Conservation (phyloP, 108 stramenopile genomes). For the Conticribra weissflogii region DNA sequence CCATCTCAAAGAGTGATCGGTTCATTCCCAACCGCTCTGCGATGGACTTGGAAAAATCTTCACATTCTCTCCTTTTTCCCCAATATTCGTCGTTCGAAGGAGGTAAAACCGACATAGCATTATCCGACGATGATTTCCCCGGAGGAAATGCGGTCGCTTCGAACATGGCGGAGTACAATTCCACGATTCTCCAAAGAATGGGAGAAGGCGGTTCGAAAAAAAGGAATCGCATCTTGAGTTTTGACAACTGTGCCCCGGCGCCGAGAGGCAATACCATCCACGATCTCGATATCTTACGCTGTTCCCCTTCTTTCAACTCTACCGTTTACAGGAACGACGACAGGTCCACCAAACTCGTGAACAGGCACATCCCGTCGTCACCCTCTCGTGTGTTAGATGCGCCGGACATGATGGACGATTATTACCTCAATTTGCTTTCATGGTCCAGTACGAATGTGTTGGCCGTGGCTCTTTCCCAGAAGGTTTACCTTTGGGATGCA, state of each 20-base stretch:
- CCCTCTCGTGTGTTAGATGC: slow-evolving; percentile 97
- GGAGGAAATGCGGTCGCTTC: slow-evolving; percentile 55
- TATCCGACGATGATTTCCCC: slow-evolving; percentile 75
- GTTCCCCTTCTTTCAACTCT: too few relatives aligned
- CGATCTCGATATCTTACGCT: slow-evolving; percentile 94
- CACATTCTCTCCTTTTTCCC: slow-evolving; percentile 61
- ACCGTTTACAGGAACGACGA: slow-evolving; percentile 63
- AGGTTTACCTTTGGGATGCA: slow-evolving; percentile 99
- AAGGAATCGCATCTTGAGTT: slow-evolving; percentile 86
- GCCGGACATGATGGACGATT: slow-evolving; percentile 98
- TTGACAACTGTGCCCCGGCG: slow-evolving; percentile 93
- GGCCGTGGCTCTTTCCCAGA: slow-evolving; percentile 96
- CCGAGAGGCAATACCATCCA: slow-evolving; percentile 96
- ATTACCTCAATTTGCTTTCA: slow-evolving; percentile 97
- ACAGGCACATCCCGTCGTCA: slow-evolving; percentile 85
- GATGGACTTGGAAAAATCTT: slow-evolving; percentile 79
- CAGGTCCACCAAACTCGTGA: slow-evolving; percentile 52
- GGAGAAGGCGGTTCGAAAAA: slow-evolving; percentile 75
- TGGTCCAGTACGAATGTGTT: slow-evolving; percentile 95
- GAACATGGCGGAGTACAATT: slow-evolving; percentile 55
- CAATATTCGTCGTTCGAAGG: slow-evolving; percentile 13
- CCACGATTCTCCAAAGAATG: slow-evolving; percentile 61
- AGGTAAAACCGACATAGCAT: slow-evolving; percentile 73
- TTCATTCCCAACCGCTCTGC: slow-evolving; percentile 86
- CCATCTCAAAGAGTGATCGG: slow-evolving; percentile 79